Conservation (phyloP, 305 asterid genomes). For the Fraxinus dipetala region DNA sequence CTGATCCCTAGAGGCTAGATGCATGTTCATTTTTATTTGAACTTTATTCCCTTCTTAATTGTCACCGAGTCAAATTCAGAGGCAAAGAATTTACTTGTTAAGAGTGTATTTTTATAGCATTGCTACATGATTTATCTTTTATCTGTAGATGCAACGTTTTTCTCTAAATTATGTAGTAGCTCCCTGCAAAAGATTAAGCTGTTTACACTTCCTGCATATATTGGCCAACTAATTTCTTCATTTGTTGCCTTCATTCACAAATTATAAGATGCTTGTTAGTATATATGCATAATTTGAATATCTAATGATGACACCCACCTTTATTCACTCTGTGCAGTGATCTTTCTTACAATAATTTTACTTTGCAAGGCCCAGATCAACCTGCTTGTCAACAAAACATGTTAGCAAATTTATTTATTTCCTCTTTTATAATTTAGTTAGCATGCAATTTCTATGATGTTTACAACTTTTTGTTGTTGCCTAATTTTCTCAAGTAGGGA, state of each 20-base stretch:
- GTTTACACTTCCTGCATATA: neutral
- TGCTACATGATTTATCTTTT: neutral
- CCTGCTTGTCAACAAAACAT: conserved; percentile 66
- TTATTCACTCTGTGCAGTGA: conserved; percentile 56
- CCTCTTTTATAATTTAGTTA: conserved; percentile 13
- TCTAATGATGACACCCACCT: conserved; percentile 23
- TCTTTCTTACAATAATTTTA: conserved; percentile 88
- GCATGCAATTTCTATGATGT: conserved; percentile 3
- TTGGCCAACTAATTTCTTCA: neutral
- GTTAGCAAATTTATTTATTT: conserved; percentile 39
- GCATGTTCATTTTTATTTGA: neutral
- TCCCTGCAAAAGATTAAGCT: neutral
- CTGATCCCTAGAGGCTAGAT: neutral
- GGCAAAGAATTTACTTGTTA: neutral
- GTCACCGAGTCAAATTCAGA: neutral
- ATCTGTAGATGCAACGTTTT: neutral
- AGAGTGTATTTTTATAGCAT: neutral
- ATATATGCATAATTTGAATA: neutral
- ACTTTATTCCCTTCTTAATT: neutral
- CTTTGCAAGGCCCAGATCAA: conserved; percentile 69
- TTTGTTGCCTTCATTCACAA: neutral
- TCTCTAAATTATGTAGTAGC: neutral
- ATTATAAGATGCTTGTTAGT: neutral
- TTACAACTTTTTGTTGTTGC: conserved; percentile 17
- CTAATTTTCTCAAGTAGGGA: conserved; percentile 50